These are phyloP conservation scores for Medakamo hakoo DNA, from an alignment of 139 green algal species.

Conservation along the genomic window DNA sequence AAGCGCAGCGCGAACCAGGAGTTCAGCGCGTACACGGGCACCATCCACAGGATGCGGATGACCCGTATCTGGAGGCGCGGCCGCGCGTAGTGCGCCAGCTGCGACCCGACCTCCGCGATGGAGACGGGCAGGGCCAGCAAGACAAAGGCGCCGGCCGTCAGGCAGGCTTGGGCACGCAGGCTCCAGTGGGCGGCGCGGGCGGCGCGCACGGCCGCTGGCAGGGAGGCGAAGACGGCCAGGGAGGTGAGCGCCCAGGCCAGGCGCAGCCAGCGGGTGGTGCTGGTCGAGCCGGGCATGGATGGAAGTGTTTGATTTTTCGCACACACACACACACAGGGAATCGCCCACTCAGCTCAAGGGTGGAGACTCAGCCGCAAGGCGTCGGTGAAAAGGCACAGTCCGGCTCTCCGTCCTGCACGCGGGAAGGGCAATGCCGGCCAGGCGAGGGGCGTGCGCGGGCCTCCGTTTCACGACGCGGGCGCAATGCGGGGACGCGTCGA, in stretches of 20 bases:
- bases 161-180: constrained; percentile 47
- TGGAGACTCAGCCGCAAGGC: too few relatives aligned
- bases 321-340: too few relatives aligned
- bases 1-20: constrained; percentile 74
- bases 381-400: too few relatives aligned
- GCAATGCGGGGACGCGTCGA: too few relatives aligned
- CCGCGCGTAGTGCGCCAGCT: constrained; percentile 82
- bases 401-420: too few relatives aligned
- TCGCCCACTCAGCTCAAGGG: too few relatives aligned
- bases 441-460: too few relatives aligned
- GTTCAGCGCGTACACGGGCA: constrained; percentile 81
- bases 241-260: too few relatives aligned
- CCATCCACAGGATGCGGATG: constrained; percentile 81
- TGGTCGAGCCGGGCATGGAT: neutral
- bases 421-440: too few relatives aligned
- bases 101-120: constrained; percentile 85
- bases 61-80: constrained; percentile 76
- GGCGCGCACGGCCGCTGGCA: constrained; percentile 6
- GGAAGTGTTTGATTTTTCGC: neutral
- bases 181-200: neutral
- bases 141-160: constrained; percentile 82
- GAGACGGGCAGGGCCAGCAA: constrained; percentile 68
- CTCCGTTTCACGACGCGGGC: too few relatives aligned
- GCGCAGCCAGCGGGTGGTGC: neutral
- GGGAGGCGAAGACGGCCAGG: constrained; percentile 10